Evolutionary conservation across 495 filamentous ascomycete genomes (phyloP), one percentile per base, ranked within the genome.

Genomic region (Neurospora tetrasperma): DNA sequence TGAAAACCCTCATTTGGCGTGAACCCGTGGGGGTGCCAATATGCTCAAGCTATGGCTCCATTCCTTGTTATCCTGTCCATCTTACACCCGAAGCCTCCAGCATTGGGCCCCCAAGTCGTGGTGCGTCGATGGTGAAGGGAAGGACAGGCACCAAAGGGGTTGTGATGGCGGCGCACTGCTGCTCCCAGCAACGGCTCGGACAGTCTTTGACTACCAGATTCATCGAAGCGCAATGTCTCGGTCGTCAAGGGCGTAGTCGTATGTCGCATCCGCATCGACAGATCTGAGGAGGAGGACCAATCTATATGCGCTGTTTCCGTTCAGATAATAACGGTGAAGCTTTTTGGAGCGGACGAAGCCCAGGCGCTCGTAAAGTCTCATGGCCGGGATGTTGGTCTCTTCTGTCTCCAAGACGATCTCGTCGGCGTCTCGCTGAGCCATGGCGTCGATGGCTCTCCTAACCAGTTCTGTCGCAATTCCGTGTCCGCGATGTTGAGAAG

Each of bases 371-470:
- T 99, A 99, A 2, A 99, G 85, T 72, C 93, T 92, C 84, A 98
- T 95, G 8, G 94, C 94, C 6, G 94, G 92, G 4, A 90, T 89
- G 80, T 99, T 99, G 20, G 91, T 94, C 79, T 95, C 93, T 83
- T 99, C 96, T 3, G 96, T 99, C 85, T 99, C 96, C 48, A 99
- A 89, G 10, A 94, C 94, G 43, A 99, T 90, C 85, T 99, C 96
- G 78, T 98, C 94, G 66, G 96, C 96, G 78, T 93, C 85, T 70
- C 90, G 84, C 73, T 87, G 86, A 35, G 89, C 88, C 96, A 99
- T 98, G 42, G 91, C 91, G 79, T 97, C 93, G 74, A 99, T 96
- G 9, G 94, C 93, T 89, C 91, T 92, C 73, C 90, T 86, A 16
- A 98, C 96, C 27, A 99, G 84, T 70, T 89, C 90, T 6, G 95